Conservation (phyloP, 805 yeast genomes). For the Candida germanica region DNA sequence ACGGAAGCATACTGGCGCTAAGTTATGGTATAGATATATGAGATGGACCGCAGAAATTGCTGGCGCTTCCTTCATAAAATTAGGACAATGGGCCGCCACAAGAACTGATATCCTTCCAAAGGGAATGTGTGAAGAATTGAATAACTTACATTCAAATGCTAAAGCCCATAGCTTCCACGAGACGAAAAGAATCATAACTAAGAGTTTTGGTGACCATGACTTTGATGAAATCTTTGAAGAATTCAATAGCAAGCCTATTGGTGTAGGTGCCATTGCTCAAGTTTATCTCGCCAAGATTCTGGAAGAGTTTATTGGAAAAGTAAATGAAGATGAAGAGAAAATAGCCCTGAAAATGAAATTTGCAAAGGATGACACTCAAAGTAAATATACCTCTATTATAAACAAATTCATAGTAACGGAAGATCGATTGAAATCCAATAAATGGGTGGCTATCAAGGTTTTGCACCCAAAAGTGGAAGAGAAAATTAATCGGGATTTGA, state of each 20-base stretch:
- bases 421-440: constrained; percentile 37
- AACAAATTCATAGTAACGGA: constrained; percentile 36
- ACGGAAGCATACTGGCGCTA: constrained; percentile 49
- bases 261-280: constrained; percentile 99
- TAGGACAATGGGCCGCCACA: constrained; percentile 99
- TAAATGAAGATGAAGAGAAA: constrained; percentile 25
- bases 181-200: constrained; percentile 57
- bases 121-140: constrained; percentile 73
- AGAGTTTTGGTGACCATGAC: constrained; percentile 49
- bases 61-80: constrained; percentile 87
- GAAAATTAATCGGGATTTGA: constrained; percentile 74
- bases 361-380: constrained; percentile 13
- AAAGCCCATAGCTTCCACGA: constrained; percentile 62
- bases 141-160: constrained; percentile 79
- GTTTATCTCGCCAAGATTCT: constrained; percentile 76
- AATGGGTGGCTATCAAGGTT: constrained; percentile 84
- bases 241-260: constrained; percentile 72
- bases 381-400: constrained; percentile 18
- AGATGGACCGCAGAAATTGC: constrained; percentile 72
- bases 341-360: constrained; percentile 14
- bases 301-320: constrained; percentile 37
- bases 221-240: constrained; percentile 80
- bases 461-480: constrained; percentile 82
- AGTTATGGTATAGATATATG: constrained; percentile 67
- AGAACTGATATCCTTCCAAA: constrained; percentile 88